These are phyloP conservation scores for Boletus sensibilis DNA, from an alignment of 768 basidiomycete genomes.

Conservation along the genomic window DNA sequence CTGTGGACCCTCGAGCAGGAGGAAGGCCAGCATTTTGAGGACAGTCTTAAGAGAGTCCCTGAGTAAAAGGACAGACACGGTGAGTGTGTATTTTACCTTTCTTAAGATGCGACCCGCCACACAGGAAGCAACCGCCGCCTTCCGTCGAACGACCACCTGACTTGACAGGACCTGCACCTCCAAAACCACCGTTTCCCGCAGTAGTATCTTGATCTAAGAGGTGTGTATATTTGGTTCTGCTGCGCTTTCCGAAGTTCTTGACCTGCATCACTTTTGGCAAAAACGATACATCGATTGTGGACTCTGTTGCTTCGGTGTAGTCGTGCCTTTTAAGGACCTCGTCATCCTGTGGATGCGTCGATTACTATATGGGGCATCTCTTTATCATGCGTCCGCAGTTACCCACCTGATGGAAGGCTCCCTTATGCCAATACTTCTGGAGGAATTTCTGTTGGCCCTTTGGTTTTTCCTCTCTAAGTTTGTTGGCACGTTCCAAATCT, in stretches of 20 bases:
- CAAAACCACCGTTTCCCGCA: conserved; percentile 57
- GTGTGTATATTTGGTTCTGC: conserved; percentile 95
- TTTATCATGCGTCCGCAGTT: background rate
- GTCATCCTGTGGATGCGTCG: conserved; percentile 58
- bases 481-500: conserved; percentile 83
- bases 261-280: conserved; percentile 98
- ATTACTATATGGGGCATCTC: conserved; percentile 15
- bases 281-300: conserved; percentile 81
- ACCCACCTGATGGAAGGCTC: conserved; percentile 93
- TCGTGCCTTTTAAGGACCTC: conserved; percentile 83
- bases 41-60: conserved; percentile 39
- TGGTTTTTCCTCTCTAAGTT: conserved; percentile 81
- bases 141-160: conserved; percentile 55
- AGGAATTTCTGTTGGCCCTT: conserved; percentile 91
- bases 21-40: conserved; percentile 49
- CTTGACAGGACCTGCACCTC: conserved; percentile 53
- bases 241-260: conserved; percentile 89
- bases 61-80: conserved; percentile 3
- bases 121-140: conserved; percentile 81
- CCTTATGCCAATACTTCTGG: conserved; percentile 99
- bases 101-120: conserved; percentile 92
- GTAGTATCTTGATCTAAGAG: conserved; percentile 94
- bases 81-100: conserved; percentile 53
- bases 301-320: conserved; percentile 87
- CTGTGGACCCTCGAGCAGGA: conserved; percentile 23